Evolutionary conservation across 2,329 filamentous ascomycete species (phyloP).

Genomic region (Cryphonectria carpinicola): DNA sequence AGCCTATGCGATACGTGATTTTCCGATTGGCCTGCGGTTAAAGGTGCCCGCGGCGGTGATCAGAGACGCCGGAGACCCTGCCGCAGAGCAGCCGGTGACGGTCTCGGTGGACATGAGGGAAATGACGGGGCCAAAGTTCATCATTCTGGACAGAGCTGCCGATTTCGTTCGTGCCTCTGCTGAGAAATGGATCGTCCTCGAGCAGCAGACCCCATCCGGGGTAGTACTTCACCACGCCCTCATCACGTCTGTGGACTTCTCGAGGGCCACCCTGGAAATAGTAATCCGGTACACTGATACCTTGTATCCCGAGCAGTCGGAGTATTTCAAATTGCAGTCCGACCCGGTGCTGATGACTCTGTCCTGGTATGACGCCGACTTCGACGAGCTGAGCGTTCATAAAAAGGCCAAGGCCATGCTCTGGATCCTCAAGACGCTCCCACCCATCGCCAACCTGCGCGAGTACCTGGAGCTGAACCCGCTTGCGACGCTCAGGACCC

Average conservation of each 20-base stretch:
- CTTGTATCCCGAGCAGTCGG: too few species aligned
- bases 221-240: constrained; percentile 8
- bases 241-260: constrained; percentile 14
- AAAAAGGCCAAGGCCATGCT: constrained; percentile 56
- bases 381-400: constrained; percentile 54
- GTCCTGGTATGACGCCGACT: constrained; percentile 56
- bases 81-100: constrained; percentile 12
- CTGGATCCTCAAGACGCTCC: constrained; percentile 61
- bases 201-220: neutral
- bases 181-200: constrained; percentile 20
- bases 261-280: neutral
- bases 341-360: constrained; percentile 29
- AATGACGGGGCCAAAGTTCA: constrained; percentile 3
- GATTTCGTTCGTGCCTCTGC: constrained; percentile 7
- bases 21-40: constrained; percentile 48
- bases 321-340: neutral
- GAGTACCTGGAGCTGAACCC: constrained; percentile 47
- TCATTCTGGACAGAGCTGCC: neutral
- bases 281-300: neutral
- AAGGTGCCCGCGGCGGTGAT: constrained; percentile 34
- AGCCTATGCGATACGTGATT: constrained; percentile 44
- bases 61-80: neutral
- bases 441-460: constrained; percentile 63
- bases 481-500: constrained; percentile 46
- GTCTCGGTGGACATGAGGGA: constrained; percentile 24